Percentiles rank a stretch among this genome's conserved stretches.
phyloP scores from a whole-genome alignment of 805 yeast genomes.

The Naumovozyma castellii region DNA sequence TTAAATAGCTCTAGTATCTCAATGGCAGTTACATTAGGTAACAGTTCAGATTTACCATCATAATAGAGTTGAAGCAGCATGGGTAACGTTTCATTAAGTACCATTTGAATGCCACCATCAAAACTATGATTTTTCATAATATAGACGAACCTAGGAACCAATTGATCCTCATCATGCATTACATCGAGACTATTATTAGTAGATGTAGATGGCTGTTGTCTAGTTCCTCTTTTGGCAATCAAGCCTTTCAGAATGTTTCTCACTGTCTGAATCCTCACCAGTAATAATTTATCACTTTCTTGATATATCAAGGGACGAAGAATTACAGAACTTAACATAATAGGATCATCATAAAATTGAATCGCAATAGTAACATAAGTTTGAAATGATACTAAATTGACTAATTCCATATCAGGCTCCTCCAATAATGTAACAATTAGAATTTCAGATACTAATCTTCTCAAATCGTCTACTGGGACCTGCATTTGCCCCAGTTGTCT shows the following conservation, averaged over 20 bases:
- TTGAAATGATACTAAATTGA: slow-evolving; percentile 34
- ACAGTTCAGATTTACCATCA: background rate
- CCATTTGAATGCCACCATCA: background rate
- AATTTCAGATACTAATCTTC: slow-evolving; percentile 48
- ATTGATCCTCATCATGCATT: background rate
- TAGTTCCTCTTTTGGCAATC: background rate
- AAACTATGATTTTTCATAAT: background rate
- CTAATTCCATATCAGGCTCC: slow-evolving; percentile 41
- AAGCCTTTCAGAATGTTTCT: slow-evolving; percentile 9
- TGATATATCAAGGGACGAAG: slow-evolving; percentile 5
- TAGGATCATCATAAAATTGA: background rate
- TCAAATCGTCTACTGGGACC: slow-evolving; percentile 46
- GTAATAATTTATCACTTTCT: background rate
- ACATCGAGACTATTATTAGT: too few species aligned
- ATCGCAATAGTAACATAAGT: slow-evolving; percentile 35
- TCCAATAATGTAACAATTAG: slow-evolving; percentile 27
- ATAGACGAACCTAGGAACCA: background rate
- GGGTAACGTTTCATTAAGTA: slow-evolving; percentile 4
- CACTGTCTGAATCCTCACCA: slow-evolving; percentile 9
- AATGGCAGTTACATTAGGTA: background rate
- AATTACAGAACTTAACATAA: slow-evolving; percentile 7
- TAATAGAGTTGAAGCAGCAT: slow-evolving; percentile 7
- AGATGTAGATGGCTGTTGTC: too few species aligned
- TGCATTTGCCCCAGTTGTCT: slow-evolving; percentile 69
- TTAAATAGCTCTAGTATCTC: background rate